These are phyloP conservation scores for Wickerhamomyces alni DNA, from an alignment of 805 yeast genomes.

Conservation along the genomic window DNA sequence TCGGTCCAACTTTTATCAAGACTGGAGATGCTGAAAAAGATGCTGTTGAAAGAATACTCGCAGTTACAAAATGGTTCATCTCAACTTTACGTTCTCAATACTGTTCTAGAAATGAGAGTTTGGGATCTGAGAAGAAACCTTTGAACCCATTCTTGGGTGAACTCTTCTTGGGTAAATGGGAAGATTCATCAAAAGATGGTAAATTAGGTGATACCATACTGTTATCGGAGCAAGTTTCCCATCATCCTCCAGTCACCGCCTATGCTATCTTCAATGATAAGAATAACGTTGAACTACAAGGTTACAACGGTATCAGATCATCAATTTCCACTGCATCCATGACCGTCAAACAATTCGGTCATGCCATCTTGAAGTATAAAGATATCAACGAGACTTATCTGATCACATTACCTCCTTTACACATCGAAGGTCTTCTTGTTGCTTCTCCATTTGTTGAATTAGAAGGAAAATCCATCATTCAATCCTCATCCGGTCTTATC, in stretches of 20 bases:
- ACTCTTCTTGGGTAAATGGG: conserved; percentile 87
- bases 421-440: conserved; percentile 86
- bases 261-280: conserved; percentile 74
- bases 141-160: conserved; percentile 96
- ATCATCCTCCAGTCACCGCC: conserved; percentile 98
- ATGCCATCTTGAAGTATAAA: conserved; percentile 66
- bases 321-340: conserved; percentile 74
- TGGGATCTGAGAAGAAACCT: conserved; percentile 97
- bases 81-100: conserved; percentile 90
- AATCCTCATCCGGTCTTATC: conserved; percentile 70
- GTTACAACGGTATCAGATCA: conserved; percentile 86
- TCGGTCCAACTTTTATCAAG: conserved; percentile 58
- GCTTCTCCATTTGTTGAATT: conserved; percentile 94
- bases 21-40: conserved; percentile 36
- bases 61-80: conserved; percentile 87
- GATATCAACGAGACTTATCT: conserved; percentile 62
- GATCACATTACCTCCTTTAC: conserved; percentile 89
- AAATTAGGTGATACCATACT: conserved; percentile 71
- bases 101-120: conserved; percentile 82
- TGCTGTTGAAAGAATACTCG: conserved; percentile 62
- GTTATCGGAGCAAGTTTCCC: conserved; percentile 90
- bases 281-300: conserved; percentile 66
- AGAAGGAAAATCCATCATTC: conserved; percentile 83
- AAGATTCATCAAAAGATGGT: conserved; percentile 39
- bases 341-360: conserved; percentile 88